Conservation (phyloP, 179 eudicot genomes). For the Corrigiola litoralis region DNA sequence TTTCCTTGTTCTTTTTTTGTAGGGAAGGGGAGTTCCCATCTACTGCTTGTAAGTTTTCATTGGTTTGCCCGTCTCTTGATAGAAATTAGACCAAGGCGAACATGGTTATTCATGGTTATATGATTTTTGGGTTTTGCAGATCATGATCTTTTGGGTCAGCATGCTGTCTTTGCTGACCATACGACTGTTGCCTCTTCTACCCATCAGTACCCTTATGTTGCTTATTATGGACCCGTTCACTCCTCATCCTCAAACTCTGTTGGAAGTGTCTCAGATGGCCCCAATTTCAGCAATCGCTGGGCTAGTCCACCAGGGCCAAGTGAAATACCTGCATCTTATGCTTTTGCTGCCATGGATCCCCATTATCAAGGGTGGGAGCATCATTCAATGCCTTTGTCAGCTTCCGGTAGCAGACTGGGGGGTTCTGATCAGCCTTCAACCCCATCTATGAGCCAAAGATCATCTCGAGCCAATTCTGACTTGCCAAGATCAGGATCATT, state of each 20-base stretch:
- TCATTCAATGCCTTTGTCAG: conserved; percentile 45
- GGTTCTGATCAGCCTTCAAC: conserved; percentile 55
- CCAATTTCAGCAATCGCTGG: conserved; percentile 66
- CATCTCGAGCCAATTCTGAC: conserved; percentile 55
- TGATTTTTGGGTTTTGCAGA: conserved; percentile 37
- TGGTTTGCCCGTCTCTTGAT: not conserved
- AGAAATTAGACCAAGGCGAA: not conserved
- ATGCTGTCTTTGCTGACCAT: conserved; percentile 64
- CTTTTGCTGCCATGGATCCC: conserved; percentile 63
- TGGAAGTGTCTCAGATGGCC: conserved; percentile 52
- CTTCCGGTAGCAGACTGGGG: conserved; percentile 41
- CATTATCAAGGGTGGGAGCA: conserved; percentile 71
- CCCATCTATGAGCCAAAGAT: conserved; percentile 49
- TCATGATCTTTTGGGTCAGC: conserved; percentile 80
- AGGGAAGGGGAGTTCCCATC: conserved; percentile 78
- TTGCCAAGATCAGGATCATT: conserved; percentile 56
- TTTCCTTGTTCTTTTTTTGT: conserved; percentile 22
- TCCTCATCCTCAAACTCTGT: conserved; percentile 57
- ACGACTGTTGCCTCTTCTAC: conserved; percentile 63
- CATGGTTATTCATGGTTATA: not conserved
- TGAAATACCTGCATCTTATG: conserved; percentile 62
- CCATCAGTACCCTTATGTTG: conserved; percentile 80
- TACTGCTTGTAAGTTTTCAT: conserved; percentile 57
- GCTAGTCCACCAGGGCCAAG: conserved; percentile 52
- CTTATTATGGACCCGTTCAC: conserved; percentile 71